Evolutionary conservation across 2,329 filamentous ascomycete genomes (phyloP), one percentile per base, ranked within the genome.

Genomic region (Diaporthe sp.): DNA sequence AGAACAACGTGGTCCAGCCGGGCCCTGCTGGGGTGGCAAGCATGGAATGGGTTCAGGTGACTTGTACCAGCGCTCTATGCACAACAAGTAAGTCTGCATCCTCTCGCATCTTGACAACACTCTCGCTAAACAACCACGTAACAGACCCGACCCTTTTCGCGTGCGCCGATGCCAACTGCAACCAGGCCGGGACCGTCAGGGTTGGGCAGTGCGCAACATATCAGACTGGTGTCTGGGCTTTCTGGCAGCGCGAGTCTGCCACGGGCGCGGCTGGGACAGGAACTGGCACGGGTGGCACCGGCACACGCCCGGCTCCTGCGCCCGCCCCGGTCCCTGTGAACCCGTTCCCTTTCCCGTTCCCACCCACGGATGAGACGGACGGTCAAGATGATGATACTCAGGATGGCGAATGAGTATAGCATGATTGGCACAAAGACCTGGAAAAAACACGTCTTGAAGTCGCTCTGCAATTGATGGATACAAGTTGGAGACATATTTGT

Each of bases 21-120:
- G 62, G 62, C 8, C 62, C 62, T 3, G 12, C 62, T 8, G 62
- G 62, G 0, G 62, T 53, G 31, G 46, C 31, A 1, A 53, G 46
- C n/a, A 68, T 68, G 62, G 12, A 53, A 68, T 68, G 62, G 62
- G 62, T 68, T 5, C 62, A 68, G 39, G 13, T 68, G 6, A 68
- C 62, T 2, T 68, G 62, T 19, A 39, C 46, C 19, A 68, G 62
- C 31, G 62, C 22, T 39, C 46, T 68, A 3, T 68, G 62, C 46
- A 53, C 62, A 15, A 5, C 31, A 1, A 53, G 62, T 68, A 28
- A 28, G 65, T 9, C 19, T 4, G n/a, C 22, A 1, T 13, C 0
- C 15, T 15, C 17, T 19, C 1, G 42, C 4, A 17, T 15, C 34
- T 7, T 44, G 7, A 22, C 13, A 7, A 9, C n/a, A 28, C 13